Conservation (phyloP, 2,329 filamentous ascomycete genomes). For the Colletotrichum lini region DNA sequence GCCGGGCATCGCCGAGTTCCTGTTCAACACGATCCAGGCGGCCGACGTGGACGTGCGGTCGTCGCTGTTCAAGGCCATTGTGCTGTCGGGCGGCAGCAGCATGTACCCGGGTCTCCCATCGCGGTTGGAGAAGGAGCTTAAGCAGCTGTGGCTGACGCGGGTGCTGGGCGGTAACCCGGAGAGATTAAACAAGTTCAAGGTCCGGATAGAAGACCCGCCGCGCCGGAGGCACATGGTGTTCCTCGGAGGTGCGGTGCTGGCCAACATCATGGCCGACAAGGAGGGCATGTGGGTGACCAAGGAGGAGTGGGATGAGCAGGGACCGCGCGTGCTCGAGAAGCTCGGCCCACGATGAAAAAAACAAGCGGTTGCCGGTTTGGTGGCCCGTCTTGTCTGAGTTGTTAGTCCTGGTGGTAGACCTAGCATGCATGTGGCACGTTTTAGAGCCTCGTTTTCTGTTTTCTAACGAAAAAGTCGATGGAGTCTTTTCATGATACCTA, state of each 20-base stretch:
- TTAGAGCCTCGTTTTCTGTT: conserved; percentile 39
- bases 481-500: conserved; percentile 18
- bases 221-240: conserved; percentile 99
- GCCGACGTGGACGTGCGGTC: conserved; percentile 96
- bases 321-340: conserved; percentile 87
- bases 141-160: conserved; percentile 97
- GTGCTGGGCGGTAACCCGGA: conserved; percentile 94
- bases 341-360: conserved; percentile 84
- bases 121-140: conserved; percentile 96
- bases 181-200: conserved; percentile 98
- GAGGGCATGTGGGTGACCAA: conserved; percentile 99
- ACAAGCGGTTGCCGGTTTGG: conserved; percentile 34
- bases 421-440: conserved; percentile 41
- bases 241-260: conserved; percentile 93
- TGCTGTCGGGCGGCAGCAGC: conserved; percentile 95
- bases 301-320: conserved; percentile 96
- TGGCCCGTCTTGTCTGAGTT: conserved; percentile 6
- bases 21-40: conserved; percentile 98
- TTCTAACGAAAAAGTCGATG: conserved; percentile 41
- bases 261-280: conserved; percentile 99
- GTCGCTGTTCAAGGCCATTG: conserved; percentile 96
- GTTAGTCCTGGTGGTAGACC: conserved; percentile 38
- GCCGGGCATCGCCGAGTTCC: conserved; percentile 94
- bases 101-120: conserved; percentile 99
- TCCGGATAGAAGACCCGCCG: conserved; percentile 97